Conservation (phyloP, 352 stramenopile species). For the Phytophthora uliginosa region DNA sequence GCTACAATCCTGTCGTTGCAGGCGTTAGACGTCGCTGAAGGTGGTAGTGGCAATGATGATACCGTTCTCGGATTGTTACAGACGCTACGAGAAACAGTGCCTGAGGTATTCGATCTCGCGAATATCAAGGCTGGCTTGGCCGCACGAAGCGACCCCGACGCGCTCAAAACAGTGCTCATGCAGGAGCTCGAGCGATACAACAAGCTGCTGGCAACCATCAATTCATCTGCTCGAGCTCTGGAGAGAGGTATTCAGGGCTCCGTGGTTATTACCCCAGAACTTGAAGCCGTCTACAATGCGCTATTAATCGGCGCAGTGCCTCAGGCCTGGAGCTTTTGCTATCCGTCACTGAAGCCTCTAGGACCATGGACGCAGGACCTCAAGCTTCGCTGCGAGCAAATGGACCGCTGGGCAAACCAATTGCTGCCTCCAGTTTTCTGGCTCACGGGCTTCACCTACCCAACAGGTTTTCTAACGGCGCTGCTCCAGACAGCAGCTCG, state of each 20-base stretch:
- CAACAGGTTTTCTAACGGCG: conserved; percentile 97
- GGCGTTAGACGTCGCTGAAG: conserved; percentile 83
- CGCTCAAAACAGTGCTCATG: conserved; percentile 95
- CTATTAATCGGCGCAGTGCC: conserved; percentile 92
- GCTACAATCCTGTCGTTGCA: conserved; percentile 93
- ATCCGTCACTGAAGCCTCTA: conserved; percentile 96
- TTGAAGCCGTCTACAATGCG: conserved; percentile 95
- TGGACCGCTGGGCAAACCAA: conserved; percentile 91
- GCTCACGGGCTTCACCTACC: conserved; percentile 97
- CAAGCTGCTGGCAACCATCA: conserved; percentile 86
- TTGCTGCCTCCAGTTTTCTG: conserved; percentile 93
- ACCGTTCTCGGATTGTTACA: conserved; percentile 89
- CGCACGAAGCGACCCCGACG: conserved; percentile 87
- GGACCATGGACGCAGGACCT: conserved; percentile 95
- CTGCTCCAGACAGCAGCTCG: conserved; percentile 95
- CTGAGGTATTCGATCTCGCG: conserved; percentile 91
- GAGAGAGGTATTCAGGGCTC: conserved; percentile 94
- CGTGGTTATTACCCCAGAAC: conserved; percentile 96
- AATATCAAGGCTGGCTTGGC: conserved; percentile 80
- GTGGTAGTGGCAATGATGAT: conserved; percentile 89
- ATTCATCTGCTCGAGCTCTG: conserved; percentile 82
- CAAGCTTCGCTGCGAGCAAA: conserved; percentile 91
- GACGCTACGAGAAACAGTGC: conserved; percentile 90
- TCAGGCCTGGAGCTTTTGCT: conserved; percentile 94
- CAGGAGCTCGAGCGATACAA: conserved; percentile 97